Percentiles rank a stretch among this genome's conserved stretches.
These are phyloP conservation scores for Dioscorea zingiberensis DNA, from an alignment of 106 monocot genomes.

Conservation along the genomic window DNA sequence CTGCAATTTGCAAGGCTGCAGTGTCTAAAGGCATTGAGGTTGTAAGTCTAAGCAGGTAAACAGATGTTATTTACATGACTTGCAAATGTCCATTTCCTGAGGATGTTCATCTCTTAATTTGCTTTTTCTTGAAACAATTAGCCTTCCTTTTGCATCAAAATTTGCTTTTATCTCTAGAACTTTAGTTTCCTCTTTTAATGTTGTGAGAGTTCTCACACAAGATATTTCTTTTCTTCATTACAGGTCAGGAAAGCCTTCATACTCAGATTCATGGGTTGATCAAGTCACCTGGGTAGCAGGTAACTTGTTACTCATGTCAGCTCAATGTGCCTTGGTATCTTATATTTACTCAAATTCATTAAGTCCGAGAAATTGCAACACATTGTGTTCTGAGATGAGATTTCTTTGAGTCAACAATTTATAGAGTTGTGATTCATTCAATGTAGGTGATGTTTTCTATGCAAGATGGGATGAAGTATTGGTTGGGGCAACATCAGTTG, in stretches of 20 bases:
- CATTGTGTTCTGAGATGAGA: neutral
- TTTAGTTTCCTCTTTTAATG: too few relatives aligned
- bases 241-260: slow-evolving; percentile 84
- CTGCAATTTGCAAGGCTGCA: slow-evolving; percentile 97
- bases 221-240: slow-evolving; percentile 4
- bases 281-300: slow-evolving; percentile 91
- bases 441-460: slow-evolving; percentile 75
- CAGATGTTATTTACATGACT: neutral
- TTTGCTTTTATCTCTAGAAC: too few relatives aligned
- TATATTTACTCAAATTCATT: neutral
- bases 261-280: slow-evolving; percentile 73
- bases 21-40: slow-evolving; percentile 93
- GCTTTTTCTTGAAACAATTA: too few relatives aligned
- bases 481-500: slow-evolving; percentile 70
- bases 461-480: slow-evolving; percentile 72
- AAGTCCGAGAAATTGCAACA: neutral
- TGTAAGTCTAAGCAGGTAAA: slow-evolving; percentile 87
- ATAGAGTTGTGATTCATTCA: neutral
- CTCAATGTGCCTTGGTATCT: neutral
- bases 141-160: too few relatives aligned
- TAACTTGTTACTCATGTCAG: slow-evolving; percentile 1
- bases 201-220: too few relatives aligned
- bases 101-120: too few relatives aligned
- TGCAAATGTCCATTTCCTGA: too few relatives aligned
- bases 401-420: neutral